Base-by-base conservation (phyloP, 179 eudicot species). In the Heliamphora pulchella region DNA sequence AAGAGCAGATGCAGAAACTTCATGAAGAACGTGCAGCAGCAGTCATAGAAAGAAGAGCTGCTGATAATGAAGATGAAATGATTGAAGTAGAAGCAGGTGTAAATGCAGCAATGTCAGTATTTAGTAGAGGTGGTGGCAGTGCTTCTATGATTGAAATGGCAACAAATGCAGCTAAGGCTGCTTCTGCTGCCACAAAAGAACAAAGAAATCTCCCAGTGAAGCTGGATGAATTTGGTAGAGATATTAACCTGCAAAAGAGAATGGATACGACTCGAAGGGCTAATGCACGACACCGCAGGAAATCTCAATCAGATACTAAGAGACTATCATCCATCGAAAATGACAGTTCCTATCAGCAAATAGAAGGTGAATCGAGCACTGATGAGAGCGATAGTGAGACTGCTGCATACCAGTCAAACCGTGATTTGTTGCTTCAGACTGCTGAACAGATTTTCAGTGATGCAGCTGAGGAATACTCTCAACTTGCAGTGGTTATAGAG, bases 331-430 rank as follows among this genome's bases (percentile, higher is more conserved):
- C 88, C 79, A 84, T 81, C 84, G 90, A 82, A 66, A 83, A 47
- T 75, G 91, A 83, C 75, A 78, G 71, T 76, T 80, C 92, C 54
- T 74, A 86, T 80, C 89, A 85, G 83, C 87, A 70, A 79, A 87
- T 94, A 81, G 98, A 96, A 84, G 99, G 99, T 78, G 99, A 96
- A 86, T 91, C 97, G 66, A 96, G 97, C 87, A 96, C 99, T 18
- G 99, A 96, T 82, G 99, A 92, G 79, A 96, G 99, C 77, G 99
- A 94, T 69, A 84, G 87, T 81, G 99, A 92, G 82, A 85, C 86
- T 78, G 87, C 82, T 62, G 93, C 97, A 41, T 92, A 92, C 63
- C 81, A 88, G 77, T 96, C 98, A 15, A 90, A 84, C 81, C 97
- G 89, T 77, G 86, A 87, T 51, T 73, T 85, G 80, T 77, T 96